Percentiles rank a stretch among this genome's conserved stretches.
Evolutionary conservation across 176 grass and related monocot species (phyloP).

Genomic region (Cenchrus fungigraminus): DNA sequence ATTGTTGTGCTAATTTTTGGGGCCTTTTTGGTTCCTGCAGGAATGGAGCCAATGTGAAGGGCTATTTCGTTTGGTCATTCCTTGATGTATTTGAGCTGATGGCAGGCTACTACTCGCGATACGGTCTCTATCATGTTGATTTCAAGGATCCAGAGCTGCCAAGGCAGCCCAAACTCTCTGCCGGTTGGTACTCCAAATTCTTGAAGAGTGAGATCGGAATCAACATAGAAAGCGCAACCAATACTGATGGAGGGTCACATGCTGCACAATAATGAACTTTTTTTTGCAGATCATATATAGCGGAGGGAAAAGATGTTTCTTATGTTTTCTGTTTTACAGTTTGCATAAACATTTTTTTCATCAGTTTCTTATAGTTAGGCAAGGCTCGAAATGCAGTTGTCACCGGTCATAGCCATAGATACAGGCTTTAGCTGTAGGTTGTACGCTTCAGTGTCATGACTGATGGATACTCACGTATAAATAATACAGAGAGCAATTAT

Average conservation of each 20-base stretch:
- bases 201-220: constrained; percentile 42
- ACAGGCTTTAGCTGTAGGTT: too few species aligned
- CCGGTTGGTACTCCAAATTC: constrained; percentile 63
- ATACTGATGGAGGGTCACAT: not conserved
- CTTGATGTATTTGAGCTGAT: constrained; percentile 69
- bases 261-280: constrained; percentile 42
- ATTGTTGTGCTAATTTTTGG: not conserved
- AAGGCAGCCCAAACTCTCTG: constrained; percentile 60
- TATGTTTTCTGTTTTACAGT: too few species aligned
- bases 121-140: constrained; percentile 54
- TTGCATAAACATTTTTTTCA: too few species aligned
- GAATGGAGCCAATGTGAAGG: constrained; percentile 65
- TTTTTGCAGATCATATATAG: too few species aligned
- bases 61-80: constrained; percentile 82
- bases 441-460: too few species aligned
- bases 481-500: too few species aligned
- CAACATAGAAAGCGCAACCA: constrained; percentile 15
- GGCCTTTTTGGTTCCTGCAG: constrained; percentile 19
- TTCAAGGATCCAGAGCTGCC: constrained; percentile 44
- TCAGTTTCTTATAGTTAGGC: too few species aligned
- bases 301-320: too few species aligned
- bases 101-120: constrained; percentile 43
- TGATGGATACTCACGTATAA: too few species aligned
- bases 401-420: too few species aligned
- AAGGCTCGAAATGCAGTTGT: too few species aligned